A percentile compares a stretch with the other conserved stretches of the same genome.
These are phyloP conservation scores for Termitomyces sp. DNA, from an alignment of 768 basidiomycete species.

Conservation along the genomic window DNA sequence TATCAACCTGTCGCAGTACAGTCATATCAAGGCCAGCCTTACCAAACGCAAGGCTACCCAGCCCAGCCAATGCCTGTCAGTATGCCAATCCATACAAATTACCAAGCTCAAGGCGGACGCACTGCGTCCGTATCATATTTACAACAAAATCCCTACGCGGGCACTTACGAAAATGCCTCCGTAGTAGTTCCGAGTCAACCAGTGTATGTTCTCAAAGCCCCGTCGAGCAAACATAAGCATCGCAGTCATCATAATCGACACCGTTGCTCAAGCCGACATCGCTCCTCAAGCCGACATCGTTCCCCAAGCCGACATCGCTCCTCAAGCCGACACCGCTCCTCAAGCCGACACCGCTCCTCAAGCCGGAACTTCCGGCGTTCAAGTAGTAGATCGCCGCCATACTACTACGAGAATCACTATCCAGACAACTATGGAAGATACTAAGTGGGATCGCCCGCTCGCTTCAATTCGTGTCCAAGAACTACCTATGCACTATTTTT, in stretches of 20 bases:
- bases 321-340: constrained; percentile 12
- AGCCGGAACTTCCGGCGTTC: constrained; percentile 15
- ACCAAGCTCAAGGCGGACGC: constrained; percentile 19
- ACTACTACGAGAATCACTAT: constrained; percentile 12
- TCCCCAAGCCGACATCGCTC: constrained; percentile 1
- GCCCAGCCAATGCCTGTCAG: constrained; percentile 14
- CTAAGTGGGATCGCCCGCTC: too few species aligned
- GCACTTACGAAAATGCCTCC: constrained; percentile 12
- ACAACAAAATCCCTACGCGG: constrained; percentile 18
- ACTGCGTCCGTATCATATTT: constrained; percentile 32
- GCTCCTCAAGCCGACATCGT: background rate
- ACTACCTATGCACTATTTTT: background rate
- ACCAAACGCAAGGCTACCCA: background rate
- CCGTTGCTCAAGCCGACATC: constrained; percentile 14
- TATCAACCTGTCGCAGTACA: background rate
- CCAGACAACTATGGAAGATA: constrained; percentile 5
- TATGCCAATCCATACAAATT: constrained; percentile 20
- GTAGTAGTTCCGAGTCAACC: constrained; percentile 14
- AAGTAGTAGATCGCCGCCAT: constrained; percentile 17
- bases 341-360: background rate
- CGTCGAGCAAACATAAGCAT: constrained; percentile 23
- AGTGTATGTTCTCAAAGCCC: constrained; percentile 23
- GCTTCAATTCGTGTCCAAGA: background rate
- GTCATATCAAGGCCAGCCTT: background rate
- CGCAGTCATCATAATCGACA: constrained; percentile 14